These are phyloP conservation scores for Orbilia oligospora DNA, from an alignment of 2,329 filamentous ascomycete genomes.

Conservation along the genomic window DNA sequence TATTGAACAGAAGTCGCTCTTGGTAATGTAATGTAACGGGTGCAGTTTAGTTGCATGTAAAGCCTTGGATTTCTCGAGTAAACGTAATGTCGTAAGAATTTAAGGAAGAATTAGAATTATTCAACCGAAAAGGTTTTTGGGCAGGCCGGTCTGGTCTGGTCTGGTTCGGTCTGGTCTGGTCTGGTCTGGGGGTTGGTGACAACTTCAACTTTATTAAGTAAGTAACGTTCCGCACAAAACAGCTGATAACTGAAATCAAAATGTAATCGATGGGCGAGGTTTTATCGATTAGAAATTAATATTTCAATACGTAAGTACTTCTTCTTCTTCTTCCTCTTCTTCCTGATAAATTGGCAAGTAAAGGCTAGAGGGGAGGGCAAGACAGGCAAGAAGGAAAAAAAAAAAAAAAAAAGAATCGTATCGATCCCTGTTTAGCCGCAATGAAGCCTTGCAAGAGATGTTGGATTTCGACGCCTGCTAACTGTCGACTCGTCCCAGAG, in stretches of 20 bases:
- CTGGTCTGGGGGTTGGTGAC: conserved; percentile 17
- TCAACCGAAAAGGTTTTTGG: conserved; percentile 45
- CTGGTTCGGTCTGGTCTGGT: too few relatives aligned
- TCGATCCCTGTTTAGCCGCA: conserved; percentile 55
- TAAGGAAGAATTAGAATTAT: conserved; percentile 34
- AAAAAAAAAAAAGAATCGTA: conserved; percentile 1
- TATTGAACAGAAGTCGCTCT: conserved; percentile 27
- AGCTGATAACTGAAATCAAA: neutral
- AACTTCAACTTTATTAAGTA: neutral
- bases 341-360: conserved; percentile 15
- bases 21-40: conserved; percentile 30
- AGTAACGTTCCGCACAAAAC: conserved; percentile 10
- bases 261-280: neutral
- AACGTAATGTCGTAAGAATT: conserved; percentile 16
- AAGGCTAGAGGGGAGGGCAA: neutral
- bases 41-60: neutral
- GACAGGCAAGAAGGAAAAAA: neutral
- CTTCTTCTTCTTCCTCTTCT: neutral
- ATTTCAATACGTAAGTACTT: neutral
- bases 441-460: conserved; percentile 31
- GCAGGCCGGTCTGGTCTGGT: conserved; percentile 14
- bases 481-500: conserved; percentile 37
- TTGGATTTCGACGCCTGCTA: conserved; percentile 33
- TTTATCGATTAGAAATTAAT: conserved; percentile 29
- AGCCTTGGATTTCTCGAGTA: neutral